These are phyloP conservation scores for Scutellaria baicalensis DNA, from an alignment of 257 asterid species.

Conservation along the genomic window DNA sequence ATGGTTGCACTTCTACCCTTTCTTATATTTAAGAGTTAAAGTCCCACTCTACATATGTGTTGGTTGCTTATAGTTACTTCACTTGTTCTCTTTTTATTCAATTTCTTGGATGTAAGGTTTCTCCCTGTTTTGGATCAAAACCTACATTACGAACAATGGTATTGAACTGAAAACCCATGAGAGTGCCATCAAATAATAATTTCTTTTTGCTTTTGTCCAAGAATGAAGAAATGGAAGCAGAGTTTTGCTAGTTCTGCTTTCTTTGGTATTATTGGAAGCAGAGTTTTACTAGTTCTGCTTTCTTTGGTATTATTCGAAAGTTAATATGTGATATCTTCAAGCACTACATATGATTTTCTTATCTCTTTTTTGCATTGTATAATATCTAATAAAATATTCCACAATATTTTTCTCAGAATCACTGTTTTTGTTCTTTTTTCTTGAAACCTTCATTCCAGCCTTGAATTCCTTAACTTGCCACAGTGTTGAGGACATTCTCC, in stretches of 20 bases:
- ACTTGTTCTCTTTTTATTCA: not conserved
- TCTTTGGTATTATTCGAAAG: not conserved
- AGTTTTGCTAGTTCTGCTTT: too few species aligned
- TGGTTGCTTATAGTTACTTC: not conserved
- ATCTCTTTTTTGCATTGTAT: not conserved
- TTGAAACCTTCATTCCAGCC: not conserved
- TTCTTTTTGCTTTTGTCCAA: not conserved
- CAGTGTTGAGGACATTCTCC: constrained; percentile 97
- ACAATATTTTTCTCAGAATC: not conserved
- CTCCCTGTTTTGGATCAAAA: not conserved
- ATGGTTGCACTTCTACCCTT: not conserved
- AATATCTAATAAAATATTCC: not conserved
- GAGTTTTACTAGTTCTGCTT: not conserved
- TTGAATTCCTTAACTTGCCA: constrained; percentile 51
- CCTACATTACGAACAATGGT: not conserved
- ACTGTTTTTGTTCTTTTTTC: not conserved
- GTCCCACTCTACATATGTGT: not conserved
- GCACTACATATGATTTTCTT: not conserved
- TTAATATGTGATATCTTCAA: not conserved
- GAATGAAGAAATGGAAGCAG: not conserved
- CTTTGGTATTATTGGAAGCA: too few species aligned
- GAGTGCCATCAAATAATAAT: not conserved
- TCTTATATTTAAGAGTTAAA: not conserved
- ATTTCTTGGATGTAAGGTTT: not conserved
- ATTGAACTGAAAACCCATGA: not conserved